Evolutionary conservation across 768 basidiomycete species (phyloP), one percentile per base, ranked within the genome.

Genomic region (Pulveroboletus sp.): DNA sequence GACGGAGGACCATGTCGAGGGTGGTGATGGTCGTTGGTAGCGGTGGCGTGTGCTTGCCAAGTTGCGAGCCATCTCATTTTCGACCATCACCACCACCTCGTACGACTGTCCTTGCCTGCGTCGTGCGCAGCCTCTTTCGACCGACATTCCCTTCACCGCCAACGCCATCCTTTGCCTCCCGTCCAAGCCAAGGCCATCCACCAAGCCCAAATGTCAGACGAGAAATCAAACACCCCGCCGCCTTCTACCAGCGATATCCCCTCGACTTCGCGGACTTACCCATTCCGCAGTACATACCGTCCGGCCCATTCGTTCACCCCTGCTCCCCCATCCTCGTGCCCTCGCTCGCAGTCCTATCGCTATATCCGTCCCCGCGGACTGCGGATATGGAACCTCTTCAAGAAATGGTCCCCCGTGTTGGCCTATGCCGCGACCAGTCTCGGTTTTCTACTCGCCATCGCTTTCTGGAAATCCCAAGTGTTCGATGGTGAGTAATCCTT

Each of bases 391-490:
- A 79, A 77, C 54, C 68, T 79, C n/a, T 56, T 89, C 53, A 79
- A 77, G 54, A 81, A 87, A 43, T 93, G 87, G 86, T 67, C 85
- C 23, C 91, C 91, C 32, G 69, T 93, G 48, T 76, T 90, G 49
- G 64, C 84, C 43, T 97, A 94, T 72, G 80, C 76, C 16, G 72
- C 84, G 7, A 92, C 90, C 29, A 91, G 77, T 53, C 72, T 93
- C 31, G 82, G 77, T 12, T 91, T 95, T 58, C 61, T 94, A 31
- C 67, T 85, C 40, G 89, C 87, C n/a, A 82, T 94, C 61, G 85
- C 83, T 29, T 81, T 91, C 55, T 94, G 87, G 79, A 84, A 83
- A 67, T 77, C 78, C 19, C 81, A 95, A 62, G 76, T 95, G 35
- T 94, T 97, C 68, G 68, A 78, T 58, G 81, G 93, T 92, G 60